These are phyloP conservation scores for Glycine soja DNA, from an alignment of 306 rosid genomes.

Conservation along the genomic window DNA sequence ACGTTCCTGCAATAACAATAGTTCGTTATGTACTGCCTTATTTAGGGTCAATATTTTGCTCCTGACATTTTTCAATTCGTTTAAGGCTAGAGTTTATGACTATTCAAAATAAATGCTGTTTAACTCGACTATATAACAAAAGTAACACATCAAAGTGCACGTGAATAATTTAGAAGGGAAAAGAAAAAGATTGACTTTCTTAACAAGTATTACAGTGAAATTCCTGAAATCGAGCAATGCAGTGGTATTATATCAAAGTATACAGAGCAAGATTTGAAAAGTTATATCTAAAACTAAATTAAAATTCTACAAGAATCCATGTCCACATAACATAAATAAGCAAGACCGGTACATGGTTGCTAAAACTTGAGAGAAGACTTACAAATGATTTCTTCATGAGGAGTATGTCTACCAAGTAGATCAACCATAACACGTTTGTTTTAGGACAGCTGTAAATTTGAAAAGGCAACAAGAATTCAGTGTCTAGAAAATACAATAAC, in stretches of 20 bases:
- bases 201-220: neutral
- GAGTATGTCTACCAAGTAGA: slow-evolving; percentile 80
- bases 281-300: neutral
- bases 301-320: slow-evolving; percentile 17
- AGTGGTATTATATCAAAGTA: neutral
- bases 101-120: neutral
- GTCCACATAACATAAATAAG: neutral
- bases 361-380: slow-evolving; percentile 54
- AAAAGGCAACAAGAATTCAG: slow-evolving; percentile 41
- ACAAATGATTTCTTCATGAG: slow-evolving; percentile 91
- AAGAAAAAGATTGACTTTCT: neutral
- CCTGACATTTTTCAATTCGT: slow-evolving; percentile 6
- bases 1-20: slow-evolving; percentile 67
- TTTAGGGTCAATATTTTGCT: neutral
- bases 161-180: neutral
- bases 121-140: neutral
- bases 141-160: neutral
- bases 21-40: slow-evolving; percentile 14
- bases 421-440: slow-evolving; percentile 92
- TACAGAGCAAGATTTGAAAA: neutral
- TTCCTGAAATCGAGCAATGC: neutral
- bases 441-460: slow-evolving; percentile 76
- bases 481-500: slow-evolving; percentile 12
- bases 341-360: slow-evolving; percentile 28
- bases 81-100: neutral